phyloP scores from a whole-genome alignment of 345 rosid genomes.

The Hirschfeldia incana region DNA sequence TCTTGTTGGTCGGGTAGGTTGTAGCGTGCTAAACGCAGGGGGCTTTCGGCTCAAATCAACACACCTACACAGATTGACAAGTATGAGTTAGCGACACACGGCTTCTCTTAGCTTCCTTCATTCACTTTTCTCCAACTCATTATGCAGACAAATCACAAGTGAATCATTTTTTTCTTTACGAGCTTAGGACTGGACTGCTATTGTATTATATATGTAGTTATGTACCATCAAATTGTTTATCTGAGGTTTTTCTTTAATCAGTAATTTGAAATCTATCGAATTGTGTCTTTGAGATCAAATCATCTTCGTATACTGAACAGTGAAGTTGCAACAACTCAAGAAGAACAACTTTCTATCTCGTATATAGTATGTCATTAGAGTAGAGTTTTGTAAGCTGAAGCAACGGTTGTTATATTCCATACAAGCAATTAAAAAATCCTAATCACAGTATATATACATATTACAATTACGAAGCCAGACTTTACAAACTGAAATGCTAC shows the following conservation, averaged over 20 bases:
- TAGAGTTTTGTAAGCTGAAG: slow-evolving; percentile 18
- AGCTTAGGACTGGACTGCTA: not conserved
- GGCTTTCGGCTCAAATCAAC: slow-evolving; percentile 15
- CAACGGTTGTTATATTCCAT: not conserved
- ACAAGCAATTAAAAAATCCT: slow-evolving; percentile 21
- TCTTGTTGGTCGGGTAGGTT: not conserved
- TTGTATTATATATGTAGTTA: not conserved
- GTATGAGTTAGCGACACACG: slow-evolving; percentile 19
- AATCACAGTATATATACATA: not conserved
- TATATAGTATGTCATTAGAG: not conserved
- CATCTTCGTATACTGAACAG: slow-evolving; percentile 2
- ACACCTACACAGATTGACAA: slow-evolving; percentile 33
- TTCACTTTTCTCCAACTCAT: not conserved
- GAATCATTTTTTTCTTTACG: not conserved
- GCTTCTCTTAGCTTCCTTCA: slow-evolving; percentile 3
- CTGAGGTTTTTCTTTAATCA: not conserved
- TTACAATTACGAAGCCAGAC: not conserved
- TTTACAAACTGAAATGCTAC: slow-evolving; percentile 20
- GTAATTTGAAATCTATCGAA: not conserved
- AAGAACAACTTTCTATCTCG: not conserved
- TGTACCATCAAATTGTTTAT: slow-evolving; percentile 3
- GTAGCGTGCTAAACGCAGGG: not conserved
- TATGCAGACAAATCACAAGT: slow-evolving; percentile 9
- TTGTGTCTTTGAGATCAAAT: slow-evolving; percentile 5
- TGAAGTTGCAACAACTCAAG: not conserved